Evolutionary conservation across 306 rosid species (phyloP).

Genomic region (Pyrus communis): DNA sequence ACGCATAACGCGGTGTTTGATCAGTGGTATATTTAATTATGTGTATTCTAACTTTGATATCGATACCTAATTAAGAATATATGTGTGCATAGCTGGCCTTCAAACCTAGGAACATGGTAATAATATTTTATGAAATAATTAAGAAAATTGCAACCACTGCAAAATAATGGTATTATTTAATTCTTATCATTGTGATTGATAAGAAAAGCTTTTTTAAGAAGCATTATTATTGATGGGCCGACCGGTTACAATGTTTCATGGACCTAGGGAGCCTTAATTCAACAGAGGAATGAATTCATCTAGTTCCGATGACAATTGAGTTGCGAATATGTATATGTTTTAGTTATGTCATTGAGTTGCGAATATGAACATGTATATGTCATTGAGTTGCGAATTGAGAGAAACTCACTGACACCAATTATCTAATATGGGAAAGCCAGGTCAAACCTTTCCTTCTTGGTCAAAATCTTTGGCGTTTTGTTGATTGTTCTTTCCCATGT

Average conservation of each 20-base stretch:
- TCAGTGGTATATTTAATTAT: background rate
- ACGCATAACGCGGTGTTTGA: background rate
- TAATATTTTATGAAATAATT: background rate
- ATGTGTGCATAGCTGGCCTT: background rate
- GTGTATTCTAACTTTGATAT: background rate
- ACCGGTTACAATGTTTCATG: too few species aligned
- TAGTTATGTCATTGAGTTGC: background rate
- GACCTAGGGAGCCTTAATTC: background rate
- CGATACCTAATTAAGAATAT: background rate
- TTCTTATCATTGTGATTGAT: background rate
- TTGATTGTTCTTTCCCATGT: too few species aligned
- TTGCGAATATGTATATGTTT: background rate
- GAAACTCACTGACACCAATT: too few species aligned
- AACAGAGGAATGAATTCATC: background rate
- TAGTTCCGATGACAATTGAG: background rate
- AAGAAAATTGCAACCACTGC: background rate
- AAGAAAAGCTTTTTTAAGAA: background rate
- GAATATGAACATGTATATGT: too few species aligned
- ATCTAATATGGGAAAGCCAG: too few species aligned
- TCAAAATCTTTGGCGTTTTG: too few species aligned
- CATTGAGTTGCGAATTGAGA: too few species aligned
- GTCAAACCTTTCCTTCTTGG: too few species aligned
- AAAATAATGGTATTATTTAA: background rate
- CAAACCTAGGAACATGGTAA: background rate
- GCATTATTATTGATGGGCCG: background rate